Percentiles rank a stretch among this genome's conserved stretches.
These are phyloP conservation scores for Picochlorum sp. DNA, from an alignment of 139 green algal genomes.

Conservation along the genomic window DNA sequence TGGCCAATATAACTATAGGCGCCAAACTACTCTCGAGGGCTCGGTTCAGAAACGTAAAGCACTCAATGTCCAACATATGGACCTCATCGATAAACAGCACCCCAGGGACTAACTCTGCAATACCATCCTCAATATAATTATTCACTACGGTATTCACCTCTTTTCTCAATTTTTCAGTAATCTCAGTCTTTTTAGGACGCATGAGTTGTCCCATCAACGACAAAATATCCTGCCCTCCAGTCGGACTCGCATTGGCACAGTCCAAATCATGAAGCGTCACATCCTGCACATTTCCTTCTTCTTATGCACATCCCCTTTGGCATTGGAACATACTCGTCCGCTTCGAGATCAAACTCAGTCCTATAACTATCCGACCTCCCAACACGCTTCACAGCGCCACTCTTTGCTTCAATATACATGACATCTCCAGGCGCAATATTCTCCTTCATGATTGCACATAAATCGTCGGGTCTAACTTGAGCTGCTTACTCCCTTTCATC, in stretches of 20 bases:
- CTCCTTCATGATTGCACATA: constrained; percentile 89
- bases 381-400: constrained; percentile 91
- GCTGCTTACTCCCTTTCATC: constrained; percentile 93
- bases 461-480: constrained; percentile 95
- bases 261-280: constrained; percentile 99
- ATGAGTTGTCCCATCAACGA: constrained; percentile 91
- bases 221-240: constrained; percentile 90
- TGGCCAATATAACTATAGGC: constrained; percentile 97
- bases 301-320: constrained; percentile 99
- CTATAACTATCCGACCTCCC: constrained; percentile 88
- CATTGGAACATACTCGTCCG: constrained; percentile 98
- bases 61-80: constrained; percentile 98
- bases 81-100: constrained; percentile 98
- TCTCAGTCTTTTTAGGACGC: constrained; percentile 98
- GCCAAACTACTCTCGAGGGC: constrained; percentile 85
- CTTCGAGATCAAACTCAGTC: constrained; percentile 97
- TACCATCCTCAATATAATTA: constrained; percentile 40
- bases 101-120: constrained; percentile 92
- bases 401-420: constrained; percentile 99
- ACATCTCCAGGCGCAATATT: constrained; percentile 86
- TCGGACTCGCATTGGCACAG: constrained; percentile 83
- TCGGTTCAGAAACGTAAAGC: constrained; percentile 97
- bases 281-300: constrained; percentile 98
- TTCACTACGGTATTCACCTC: constrained; percentile 96
- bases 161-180: constrained; percentile 96